A percentile compares a stretch with the other conserved stretches of the same genome.
phyloP scores from a whole-genome alignment of 345 rosid species.

The Trapa bicornis region DNA sequence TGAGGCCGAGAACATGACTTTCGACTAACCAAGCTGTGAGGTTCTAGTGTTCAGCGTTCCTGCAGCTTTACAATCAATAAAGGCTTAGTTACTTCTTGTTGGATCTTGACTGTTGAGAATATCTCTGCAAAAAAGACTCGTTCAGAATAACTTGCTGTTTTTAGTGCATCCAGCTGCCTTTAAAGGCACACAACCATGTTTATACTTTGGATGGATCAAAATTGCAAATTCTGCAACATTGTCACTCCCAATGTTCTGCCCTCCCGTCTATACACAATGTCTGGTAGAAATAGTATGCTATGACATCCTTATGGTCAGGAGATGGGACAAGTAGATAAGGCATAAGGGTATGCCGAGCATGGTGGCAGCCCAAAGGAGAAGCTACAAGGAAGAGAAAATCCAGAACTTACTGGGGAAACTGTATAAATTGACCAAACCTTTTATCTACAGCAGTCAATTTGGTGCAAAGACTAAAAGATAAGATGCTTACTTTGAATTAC shows the following conservation, averaged over 20 bases:
- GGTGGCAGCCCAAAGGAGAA: too few relatives aligned
- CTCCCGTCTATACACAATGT: background rate
- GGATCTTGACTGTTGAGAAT: background rate
- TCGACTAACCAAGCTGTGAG: conserved; percentile 7
- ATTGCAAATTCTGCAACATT: background rate
- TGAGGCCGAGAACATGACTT: conserved; percentile 44
- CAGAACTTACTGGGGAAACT: too few relatives aligned
- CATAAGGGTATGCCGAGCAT: too few relatives aligned
- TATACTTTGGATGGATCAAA: background rate
- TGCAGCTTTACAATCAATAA: background rate
- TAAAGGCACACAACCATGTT: background rate
- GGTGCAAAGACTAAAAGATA: too few relatives aligned
- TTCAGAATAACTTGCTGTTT: background rate
- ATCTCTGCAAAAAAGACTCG: background rate
- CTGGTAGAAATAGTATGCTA: background rate
- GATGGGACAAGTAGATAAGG: background rate
- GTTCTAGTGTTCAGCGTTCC: background rate
- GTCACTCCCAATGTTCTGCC: background rate
- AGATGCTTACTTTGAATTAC: too few relatives aligned
- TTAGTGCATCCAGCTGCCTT: background rate
- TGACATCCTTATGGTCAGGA: background rate
- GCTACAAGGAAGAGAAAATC: too few relatives aligned
- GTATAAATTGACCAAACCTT: too few relatives aligned
- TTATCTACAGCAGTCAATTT: too few relatives aligned
- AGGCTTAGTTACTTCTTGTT: too few relatives aligned